Conservation (phyloP, 768 basidiomycete genomes). For the Termitomyces sp. region DNA sequence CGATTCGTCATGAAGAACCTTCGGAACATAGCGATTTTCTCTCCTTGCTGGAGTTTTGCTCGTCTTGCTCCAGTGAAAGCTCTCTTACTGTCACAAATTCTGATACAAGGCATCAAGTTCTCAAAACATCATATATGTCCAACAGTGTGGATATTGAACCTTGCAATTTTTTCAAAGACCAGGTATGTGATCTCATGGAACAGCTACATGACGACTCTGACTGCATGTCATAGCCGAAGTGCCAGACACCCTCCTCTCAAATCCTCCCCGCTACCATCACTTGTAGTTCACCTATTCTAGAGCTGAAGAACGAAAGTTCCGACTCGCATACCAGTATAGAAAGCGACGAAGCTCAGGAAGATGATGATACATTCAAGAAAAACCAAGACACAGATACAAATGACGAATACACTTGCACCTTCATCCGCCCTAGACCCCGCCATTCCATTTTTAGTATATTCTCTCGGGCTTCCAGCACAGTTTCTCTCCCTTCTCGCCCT, state of each 20-base stretch:
- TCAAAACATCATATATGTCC: neutral
- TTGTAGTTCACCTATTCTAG: neutral
- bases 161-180: slow-evolving; percentile 14
- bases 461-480: slow-evolving; percentile 22
- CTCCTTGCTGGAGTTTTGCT: neutral
- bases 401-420: slow-evolving; percentile 28
- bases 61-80: neutral
- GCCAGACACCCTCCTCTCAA: neutral
- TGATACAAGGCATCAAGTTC: neutral
- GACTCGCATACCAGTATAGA: neutral
- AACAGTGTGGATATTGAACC: slow-evolving; percentile 20
- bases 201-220: neutral
- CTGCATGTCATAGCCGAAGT: neutral
- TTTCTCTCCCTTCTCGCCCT: slow-evolving; percentile 16
- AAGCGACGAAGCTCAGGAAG: neutral
- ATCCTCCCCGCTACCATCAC: too few relatives aligned
- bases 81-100: neutral
- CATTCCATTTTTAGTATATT: slow-evolving; percentile 22
- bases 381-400: slow-evolving; percentile 17
- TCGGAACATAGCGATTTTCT: neutral
- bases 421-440: slow-evolving; percentile 27
- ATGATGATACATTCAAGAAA: neutral
- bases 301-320: neutral
- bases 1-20: neutral
- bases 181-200: neutral